Percentiles rank a stretch among this genome's conserved stretches.
phyloP scores from a whole-genome alignment of 148 eudicot species.

The Euryodendron excelsum region DNA sequence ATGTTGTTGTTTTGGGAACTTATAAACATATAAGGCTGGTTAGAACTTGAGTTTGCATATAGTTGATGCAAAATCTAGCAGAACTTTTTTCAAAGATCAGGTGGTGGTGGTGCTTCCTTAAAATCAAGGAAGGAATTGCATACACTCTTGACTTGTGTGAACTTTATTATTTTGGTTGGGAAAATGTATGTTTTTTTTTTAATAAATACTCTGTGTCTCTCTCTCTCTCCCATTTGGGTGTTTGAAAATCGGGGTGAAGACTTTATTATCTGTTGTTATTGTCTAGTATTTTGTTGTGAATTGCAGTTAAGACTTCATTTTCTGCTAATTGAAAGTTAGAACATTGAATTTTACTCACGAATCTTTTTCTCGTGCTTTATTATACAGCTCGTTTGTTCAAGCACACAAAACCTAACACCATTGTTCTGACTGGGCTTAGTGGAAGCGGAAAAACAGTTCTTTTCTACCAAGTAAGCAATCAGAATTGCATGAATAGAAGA shows the following conservation, averaged over 20 bases:
- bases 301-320: too few species aligned
- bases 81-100: background rate
- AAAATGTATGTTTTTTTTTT: background rate
- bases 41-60: too few species aligned
- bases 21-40: too few species aligned
- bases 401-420: slow-evolving; percentile 61
- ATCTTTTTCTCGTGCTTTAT: background rate
- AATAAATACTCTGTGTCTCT: background rate
- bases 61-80: background rate
- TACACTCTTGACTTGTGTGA: background rate
- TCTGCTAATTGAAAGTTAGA: background rate
- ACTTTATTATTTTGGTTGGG: background rate
- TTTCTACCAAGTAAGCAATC: slow-evolving; percentile 70
- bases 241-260: background rate
- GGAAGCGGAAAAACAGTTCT: slow-evolving; percentile 90
- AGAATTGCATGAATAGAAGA: background rate
- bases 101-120: background rate
- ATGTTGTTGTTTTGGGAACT: too few species aligned
- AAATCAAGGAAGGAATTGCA: background rate
- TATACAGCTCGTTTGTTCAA: slow-evolving; percentile 66
- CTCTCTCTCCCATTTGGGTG: background rate
- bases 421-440: slow-evolving; percentile 77
- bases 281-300: background rate
- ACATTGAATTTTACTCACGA: background rate
- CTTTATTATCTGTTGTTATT: background rate